Conservation (phyloP, 1,284 basidiomycete genomes). For the Cyathus olla region DNA sequence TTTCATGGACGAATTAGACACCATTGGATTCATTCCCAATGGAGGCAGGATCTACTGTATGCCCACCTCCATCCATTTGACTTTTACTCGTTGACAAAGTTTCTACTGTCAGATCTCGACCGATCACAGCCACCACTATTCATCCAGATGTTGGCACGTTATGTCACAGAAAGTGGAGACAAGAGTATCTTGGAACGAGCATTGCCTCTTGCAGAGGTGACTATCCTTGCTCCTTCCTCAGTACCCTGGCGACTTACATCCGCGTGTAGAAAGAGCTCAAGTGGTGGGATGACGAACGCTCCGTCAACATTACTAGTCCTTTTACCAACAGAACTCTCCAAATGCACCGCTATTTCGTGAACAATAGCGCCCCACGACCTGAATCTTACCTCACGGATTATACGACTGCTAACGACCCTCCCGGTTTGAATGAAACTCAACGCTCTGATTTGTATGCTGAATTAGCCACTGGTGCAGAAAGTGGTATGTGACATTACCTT, state of each 20-base stretch:
- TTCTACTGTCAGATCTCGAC: slow-evolving; percentile 70
- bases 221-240: too few relatives aligned
- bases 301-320: slow-evolving; percentile 80
- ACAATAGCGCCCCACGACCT: slow-evolving; percentile 89
- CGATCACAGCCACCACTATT: slow-evolving; percentile 93
- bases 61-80: slow-evolving; percentile 15
- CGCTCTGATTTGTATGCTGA: slow-evolving; percentile 86
- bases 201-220: slow-evolving; percentile 60
- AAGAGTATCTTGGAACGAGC: slow-evolving; percentile 53
- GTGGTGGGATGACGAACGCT: slow-evolving; percentile 88
- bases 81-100: neutral
- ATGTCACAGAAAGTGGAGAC: slow-evolving; percentile 52
- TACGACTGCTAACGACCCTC: slow-evolving; percentile 75
- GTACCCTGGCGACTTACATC: too few relatives aligned
- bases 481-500: slow-evolving; percentile 62
- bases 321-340: slow-evolving; percentile 74
- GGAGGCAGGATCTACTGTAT: slow-evolving; percentile 87
- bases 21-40: slow-evolving; percentile 91
- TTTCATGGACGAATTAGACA: slow-evolving; percentile 92
- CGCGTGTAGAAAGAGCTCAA: slow-evolving; percentile 77
- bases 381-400: slow-evolving; percentile 88
- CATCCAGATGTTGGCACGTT: slow-evolving; percentile 64
- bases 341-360: slow-evolving; percentile 81
- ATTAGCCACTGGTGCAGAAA: slow-evolving; percentile 90
- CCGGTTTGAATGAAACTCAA: slow-evolving; percentile 70